Base-by-base conservation (phyloP, 176 grass and related monocot species). In the Lolium multiflorum region DNA sequence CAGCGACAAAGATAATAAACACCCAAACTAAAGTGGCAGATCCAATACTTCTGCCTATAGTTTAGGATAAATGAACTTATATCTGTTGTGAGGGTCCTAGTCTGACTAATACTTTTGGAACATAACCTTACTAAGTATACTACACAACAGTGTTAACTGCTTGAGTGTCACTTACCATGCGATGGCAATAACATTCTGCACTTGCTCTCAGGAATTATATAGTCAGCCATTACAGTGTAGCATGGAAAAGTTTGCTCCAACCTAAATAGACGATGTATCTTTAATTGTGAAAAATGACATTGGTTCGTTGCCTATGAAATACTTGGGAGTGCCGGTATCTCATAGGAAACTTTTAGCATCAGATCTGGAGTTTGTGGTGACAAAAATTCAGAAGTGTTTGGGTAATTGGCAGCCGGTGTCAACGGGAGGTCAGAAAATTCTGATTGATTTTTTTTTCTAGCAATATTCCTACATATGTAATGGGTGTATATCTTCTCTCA, bases 11-110 rank as follows among this genome's bases (percentile, higher is more conserved):
- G 31, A 35, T 35, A 35, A 35, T 35, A 35, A 35, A 49, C 48
- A 17, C 14, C 17, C 24, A 52, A 75, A 54, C 13, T 76, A 8
- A 76, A 3, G 73, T 76, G 73, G 73, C 49, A 76, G 48, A 76
- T 54, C 25, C 25, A 31, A 54, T 55, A 54, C 8, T 43, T 70
- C 71, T 74, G 13, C 6, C 16, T 38, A 17, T 35, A 35, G 31
- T 35, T 35, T 35, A 35, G 31, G 16, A n/a, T 35, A 60, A 26
- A 83, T 74, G 54, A 47, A 31, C 21, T 63, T 47, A 62, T 1
- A 79, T 62, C 57, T 22, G 4, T 61, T 12, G 22, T 51, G 24
- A 81, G 61, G 5, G 6, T 51, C 6, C 61, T 81, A 38, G 25
- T 17, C 47, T 68, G 11, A 68, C 62, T 52, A 38, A 38, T 84